phyloP scores from a whole-genome alignment of 768 basidiomycete genomes.

The Lenzites betulinus region DNA sequence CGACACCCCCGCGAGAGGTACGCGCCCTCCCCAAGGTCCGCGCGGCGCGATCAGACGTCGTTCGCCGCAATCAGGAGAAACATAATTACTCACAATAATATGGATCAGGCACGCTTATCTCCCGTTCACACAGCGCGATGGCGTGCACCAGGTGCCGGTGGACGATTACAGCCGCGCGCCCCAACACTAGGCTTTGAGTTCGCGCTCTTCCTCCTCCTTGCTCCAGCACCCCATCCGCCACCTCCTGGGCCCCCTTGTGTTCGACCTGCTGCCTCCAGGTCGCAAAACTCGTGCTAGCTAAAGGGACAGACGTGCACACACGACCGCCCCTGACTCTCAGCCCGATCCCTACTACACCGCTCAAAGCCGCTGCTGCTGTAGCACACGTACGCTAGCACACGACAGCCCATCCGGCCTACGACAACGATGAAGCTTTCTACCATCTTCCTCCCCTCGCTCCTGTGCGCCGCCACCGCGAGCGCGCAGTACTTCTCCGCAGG shows the following conservation, averaged over 20 bases:
- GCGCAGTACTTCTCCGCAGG: constrained; percentile 82
- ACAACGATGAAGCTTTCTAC: constrained; percentile 55
- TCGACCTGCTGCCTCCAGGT: not conserved
- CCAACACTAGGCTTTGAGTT: too few relatives aligned
- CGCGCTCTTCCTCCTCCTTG: constrained; percentile 1
- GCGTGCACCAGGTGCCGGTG: not conserved
- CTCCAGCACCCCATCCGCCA: constrained; percentile 11
- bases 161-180: constrained; percentile 4
- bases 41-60: not conserved
- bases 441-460: constrained; percentile 33
- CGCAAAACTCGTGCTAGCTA: not conserved
- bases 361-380: too few relatives aligned
- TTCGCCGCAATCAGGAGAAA: constrained; percentile 10
- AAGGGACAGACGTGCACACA: not conserved
- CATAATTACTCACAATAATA: constrained; percentile 9
- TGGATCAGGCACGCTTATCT: constrained; percentile 21
- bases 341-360: not conserved
- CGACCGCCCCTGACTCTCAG: not conserved
- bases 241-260: not conserved
- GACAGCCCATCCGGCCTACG: constrained; percentile 20
- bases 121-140: constrained; percentile 10
- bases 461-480: constrained; percentile 39
- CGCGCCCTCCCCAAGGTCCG: not conserved
- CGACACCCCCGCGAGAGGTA: not conserved
- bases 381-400: too few relatives aligned